These are phyloP conservation scores for Colletotrichum plurivorum DNA, from an alignment of 2,329 filamentous ascomycete species.

Conservation along the genomic window DNA sequence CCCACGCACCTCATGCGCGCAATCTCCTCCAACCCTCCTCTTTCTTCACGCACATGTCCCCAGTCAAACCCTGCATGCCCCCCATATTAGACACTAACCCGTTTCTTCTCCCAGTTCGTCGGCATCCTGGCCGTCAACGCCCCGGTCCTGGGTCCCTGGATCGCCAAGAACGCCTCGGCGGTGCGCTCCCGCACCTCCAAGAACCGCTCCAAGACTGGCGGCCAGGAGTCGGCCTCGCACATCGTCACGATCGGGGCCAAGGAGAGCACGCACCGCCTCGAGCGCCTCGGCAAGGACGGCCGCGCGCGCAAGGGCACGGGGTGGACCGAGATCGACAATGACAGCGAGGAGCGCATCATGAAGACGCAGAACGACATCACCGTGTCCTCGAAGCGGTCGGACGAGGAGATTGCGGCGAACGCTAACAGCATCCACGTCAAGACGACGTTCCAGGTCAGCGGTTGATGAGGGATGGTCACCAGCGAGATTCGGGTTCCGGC, in stretches of 20 bases:
- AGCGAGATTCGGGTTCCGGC: not conserved
- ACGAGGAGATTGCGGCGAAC: slow-evolving; percentile 6
- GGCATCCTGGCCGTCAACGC: slow-evolving; percentile 45
- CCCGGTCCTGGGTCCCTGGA: slow-evolving; percentile 45
- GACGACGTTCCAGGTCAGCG: slow-evolving; percentile 21
- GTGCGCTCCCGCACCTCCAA: slow-evolving; percentile 37
- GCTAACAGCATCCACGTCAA: slow-evolving; percentile 20
- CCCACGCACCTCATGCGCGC: slow-evolving; percentile 6
- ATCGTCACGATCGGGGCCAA: slow-evolving; percentile 43
- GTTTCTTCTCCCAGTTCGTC: slow-evolving; percentile 41
- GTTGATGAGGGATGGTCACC: not conserved
- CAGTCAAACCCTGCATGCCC: not conserved
- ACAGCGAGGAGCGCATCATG: slow-evolving; percentile 43
- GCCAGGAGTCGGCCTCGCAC: slow-evolving; percentile 32
- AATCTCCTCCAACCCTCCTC: slow-evolving; percentile 6
- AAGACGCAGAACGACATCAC: slow-evolving; percentile 23
- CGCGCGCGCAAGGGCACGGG: slow-evolving; percentile 33
- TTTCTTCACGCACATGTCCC: not conserved
- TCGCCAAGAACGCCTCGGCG: slow-evolving; percentile 40
- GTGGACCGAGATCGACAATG: slow-evolving; percentile 43
- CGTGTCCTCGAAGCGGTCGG: slow-evolving; percentile 27
- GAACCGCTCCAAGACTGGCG: slow-evolving; percentile 15
- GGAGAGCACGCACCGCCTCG: slow-evolving; percentile 37
- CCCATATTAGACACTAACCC: slow-evolving; percentile 2
- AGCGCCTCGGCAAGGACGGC: slow-evolving; percentile 39